Evolutionary conservation across 495 filamentous ascomycete genomes (phyloP).

Genomic region (Pseudevernia furfuracea): DNA sequence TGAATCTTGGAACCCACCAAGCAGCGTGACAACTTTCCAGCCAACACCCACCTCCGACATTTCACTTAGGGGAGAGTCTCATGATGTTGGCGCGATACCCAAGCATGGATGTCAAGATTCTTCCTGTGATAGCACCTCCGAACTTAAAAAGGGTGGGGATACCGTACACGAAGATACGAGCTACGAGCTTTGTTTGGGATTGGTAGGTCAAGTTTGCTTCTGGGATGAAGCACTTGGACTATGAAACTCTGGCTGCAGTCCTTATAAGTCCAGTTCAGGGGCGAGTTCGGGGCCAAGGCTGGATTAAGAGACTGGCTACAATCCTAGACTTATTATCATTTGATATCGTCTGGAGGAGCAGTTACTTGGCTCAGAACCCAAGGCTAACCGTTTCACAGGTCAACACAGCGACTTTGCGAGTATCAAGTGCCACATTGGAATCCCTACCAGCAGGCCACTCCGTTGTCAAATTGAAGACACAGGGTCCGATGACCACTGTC

Average conservation of each 20-base stretch:
- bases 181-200: conserved; percentile 6
- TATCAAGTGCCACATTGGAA: conserved; percentile 3
- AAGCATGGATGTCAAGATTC: neutral
- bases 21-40: too few species aligned
- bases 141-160: neutral
- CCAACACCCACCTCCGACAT: neutral
- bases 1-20: neutral
- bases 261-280: too few species aligned
- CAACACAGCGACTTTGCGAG: conserved; percentile 7
- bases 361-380: neutral
- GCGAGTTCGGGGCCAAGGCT: too few species aligned
- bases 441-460: neutral
- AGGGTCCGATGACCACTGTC: conserved; percentile 5
- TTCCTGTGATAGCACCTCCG: neutral
- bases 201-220: neutral
- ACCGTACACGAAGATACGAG: neutral
- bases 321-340: too few species aligned
- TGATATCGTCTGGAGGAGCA: neutral
- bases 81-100: neutral
- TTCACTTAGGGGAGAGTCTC: neutral
- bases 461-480: conserved; percentile 2
- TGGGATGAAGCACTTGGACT: neutral
- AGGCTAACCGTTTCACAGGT: conserved; percentile 1
- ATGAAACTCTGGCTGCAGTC: neutral
- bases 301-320: too few species aligned